phyloP scores from a whole-genome alignment of 306 rosid genomes.

The Boehmeria nivea region DNA sequence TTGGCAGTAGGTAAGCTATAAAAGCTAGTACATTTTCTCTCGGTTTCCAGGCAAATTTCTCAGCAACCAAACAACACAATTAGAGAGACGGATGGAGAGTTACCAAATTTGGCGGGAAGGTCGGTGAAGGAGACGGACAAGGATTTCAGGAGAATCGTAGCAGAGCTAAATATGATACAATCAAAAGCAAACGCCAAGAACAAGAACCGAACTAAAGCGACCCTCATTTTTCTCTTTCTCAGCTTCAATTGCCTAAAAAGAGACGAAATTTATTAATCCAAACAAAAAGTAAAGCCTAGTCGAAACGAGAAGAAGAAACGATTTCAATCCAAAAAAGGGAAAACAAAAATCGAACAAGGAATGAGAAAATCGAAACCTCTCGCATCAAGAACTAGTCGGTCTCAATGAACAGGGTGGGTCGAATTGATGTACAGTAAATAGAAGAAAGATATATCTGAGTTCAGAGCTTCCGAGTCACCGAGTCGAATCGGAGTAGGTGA shows the following conservation, averaged over 20 bases:
- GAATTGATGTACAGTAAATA: too few species aligned
- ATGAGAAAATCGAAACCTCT: constrained; percentile 1
- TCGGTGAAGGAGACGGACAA: constrained; percentile 22
- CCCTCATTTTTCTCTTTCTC: constrained; percentile 20
- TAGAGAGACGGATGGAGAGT: not conserved
- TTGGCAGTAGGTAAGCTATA: too few species aligned
- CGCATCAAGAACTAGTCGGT: constrained; percentile 6
- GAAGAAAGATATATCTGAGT: too few species aligned
- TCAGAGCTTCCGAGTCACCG: not conserved
- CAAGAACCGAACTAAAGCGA: constrained; percentile 7
- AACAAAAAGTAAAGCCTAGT: not conserved
- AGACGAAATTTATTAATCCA: not conserved
- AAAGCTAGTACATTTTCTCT: too few species aligned
- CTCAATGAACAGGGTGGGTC: too few species aligned
- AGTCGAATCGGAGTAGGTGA: too few species aligned
- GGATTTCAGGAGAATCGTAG: constrained; percentile 21
- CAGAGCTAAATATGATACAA: constrained; percentile 7
- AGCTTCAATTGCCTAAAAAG: constrained; percentile 20
- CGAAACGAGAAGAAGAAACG: not conserved
- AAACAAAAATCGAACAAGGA: not conserved
- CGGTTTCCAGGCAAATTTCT: constrained; percentile 10
- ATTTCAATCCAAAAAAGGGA: not conserved
- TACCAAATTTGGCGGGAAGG: constrained; percentile 44
- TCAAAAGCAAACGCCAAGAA: not conserved
- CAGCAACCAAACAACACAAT: constrained; percentile 17